phyloP scores from a whole-genome alignment of 495 filamentous ascomycete genomes.

The Eremomyces bilateralis region DNA sequence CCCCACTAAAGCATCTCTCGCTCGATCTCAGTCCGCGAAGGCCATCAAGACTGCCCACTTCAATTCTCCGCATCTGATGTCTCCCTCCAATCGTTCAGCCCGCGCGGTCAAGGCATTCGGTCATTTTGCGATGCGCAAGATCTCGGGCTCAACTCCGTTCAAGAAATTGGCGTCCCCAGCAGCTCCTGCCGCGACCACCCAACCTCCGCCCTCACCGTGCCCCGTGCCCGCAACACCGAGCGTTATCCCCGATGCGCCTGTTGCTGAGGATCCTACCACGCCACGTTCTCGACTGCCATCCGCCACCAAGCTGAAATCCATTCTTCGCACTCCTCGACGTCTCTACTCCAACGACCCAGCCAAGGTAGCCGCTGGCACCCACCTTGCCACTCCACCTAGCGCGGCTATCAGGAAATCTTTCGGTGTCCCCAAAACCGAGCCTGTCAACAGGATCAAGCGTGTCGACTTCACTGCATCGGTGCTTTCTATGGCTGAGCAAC shows the following conservation, averaged over 20 bases:
- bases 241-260: conserved; percentile 5
- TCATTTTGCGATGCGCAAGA: too few species aligned
- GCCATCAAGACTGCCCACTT: conserved; percentile 26
- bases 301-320: conserved; percentile 24
- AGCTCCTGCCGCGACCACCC: too few species aligned
- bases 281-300: conserved; percentile 1
- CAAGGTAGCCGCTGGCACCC: conserved; percentile 39
- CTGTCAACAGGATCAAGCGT: conserved; percentile 26
- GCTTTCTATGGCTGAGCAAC: too few species aligned
- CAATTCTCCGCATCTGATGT: too few species aligned
- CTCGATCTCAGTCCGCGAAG: conserved; percentile 40
- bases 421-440: conserved; percentile 16
- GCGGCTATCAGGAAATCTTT: too few species aligned
- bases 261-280: conserved; percentile 7
- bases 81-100: too few species aligned
- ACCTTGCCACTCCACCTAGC: conserved; percentile 28
- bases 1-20: conserved; percentile 59
- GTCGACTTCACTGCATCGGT: conserved; percentile 46
- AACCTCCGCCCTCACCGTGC: too few species aligned
- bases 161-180: too few species aligned
- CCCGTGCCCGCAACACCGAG: conserved; percentile 30
- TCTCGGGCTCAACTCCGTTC: too few species aligned
- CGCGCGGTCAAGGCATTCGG: too few species aligned
- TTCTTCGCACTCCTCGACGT: conserved; percentile 36
- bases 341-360: conserved; percentile 36